Conservation (phyloP, 164 flowering plant genomes). For the Nymphaea thermarum region DNA sequence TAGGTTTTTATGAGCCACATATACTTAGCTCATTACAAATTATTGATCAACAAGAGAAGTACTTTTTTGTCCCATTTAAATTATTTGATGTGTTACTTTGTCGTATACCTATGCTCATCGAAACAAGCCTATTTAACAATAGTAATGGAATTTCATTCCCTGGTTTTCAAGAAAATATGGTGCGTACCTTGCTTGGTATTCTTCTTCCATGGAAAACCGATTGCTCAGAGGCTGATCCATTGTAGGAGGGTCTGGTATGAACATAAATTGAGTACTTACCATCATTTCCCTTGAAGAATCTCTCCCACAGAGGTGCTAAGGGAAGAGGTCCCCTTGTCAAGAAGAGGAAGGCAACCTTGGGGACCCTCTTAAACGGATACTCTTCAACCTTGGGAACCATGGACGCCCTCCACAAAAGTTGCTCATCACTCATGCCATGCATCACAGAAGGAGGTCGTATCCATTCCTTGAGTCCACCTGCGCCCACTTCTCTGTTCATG, state of each 20-base stretch:
- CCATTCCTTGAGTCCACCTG: neutral
- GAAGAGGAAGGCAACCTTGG: constrained; percentile 62
- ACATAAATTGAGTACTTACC: constrained; percentile 52
- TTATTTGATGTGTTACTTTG: no score
- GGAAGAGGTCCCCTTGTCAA: constrained; percentile 33
- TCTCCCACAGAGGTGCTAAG: constrained; percentile 61
- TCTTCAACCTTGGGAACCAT: neutral
- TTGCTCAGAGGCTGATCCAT: constrained; percentile 19
- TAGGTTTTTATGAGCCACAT: no score
- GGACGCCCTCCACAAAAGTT: constrained; percentile 9
- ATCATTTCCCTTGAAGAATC: constrained; percentile 45
- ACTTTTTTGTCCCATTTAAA: no score
- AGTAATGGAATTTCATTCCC: neutral
- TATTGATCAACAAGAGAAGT: no score
- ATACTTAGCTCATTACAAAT: no score
- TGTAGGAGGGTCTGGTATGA: constrained; percentile 41
- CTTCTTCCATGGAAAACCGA: constrained; percentile 41
- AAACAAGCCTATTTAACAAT: no score
- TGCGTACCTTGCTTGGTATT: constrained; percentile 49
- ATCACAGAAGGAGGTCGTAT: neutral
- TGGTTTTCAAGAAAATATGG: neutral
- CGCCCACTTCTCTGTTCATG: neutral
- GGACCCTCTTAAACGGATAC: constrained; percentile 16
- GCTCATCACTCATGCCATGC: constrained; percentile 8
- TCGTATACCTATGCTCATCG: no score